A percentile compares a stretch with the other conserved stretches of the same genome.
phyloP scores from a whole-genome alignment of 2,329 filamentous ascomycete genomes.

The Didymella pomorum region DNA sequence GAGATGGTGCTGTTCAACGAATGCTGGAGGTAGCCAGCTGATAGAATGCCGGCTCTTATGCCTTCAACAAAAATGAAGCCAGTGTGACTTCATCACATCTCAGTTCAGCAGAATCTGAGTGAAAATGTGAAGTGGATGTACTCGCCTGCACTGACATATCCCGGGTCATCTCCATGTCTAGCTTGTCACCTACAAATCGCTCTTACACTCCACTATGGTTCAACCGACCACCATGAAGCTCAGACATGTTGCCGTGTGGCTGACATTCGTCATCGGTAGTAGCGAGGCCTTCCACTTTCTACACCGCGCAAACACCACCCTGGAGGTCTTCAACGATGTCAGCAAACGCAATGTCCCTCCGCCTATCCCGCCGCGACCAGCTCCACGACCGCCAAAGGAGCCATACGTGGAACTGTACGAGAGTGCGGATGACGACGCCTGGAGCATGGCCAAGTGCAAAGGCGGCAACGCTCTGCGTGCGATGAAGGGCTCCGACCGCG shows the following conservation, averaged over 20 bases:
- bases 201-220: not conserved
- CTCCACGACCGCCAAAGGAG: not conserved
- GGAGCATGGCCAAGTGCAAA: constrained; percentile 12
- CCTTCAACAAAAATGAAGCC: not conserved
- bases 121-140: not conserved
- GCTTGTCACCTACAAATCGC: not conserved
- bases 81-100: too few species aligned
- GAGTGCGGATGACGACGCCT: constrained; percentile 9
- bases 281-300: not conserved
- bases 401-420: not conserved
- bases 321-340: not conserved
- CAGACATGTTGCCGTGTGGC: not conserved
- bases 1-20: not conserved
- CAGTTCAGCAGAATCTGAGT: not conserved
- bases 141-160: not conserved
- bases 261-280: not conserved
- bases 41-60: not conserved
- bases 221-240: constrained; percentile 6
- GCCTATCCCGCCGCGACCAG: constrained; percentile 1
- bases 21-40: not conserved
- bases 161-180: not conserved
- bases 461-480: constrained; percentile 5
- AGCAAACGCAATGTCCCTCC: not conserved
- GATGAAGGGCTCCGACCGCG: constrained; percentile 4
- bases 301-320: not conserved